These are phyloP conservation scores for Fusarium sp. DNA, from an alignment of 2,329 filamentous ascomycete species.

Conservation along the genomic window DNA sequence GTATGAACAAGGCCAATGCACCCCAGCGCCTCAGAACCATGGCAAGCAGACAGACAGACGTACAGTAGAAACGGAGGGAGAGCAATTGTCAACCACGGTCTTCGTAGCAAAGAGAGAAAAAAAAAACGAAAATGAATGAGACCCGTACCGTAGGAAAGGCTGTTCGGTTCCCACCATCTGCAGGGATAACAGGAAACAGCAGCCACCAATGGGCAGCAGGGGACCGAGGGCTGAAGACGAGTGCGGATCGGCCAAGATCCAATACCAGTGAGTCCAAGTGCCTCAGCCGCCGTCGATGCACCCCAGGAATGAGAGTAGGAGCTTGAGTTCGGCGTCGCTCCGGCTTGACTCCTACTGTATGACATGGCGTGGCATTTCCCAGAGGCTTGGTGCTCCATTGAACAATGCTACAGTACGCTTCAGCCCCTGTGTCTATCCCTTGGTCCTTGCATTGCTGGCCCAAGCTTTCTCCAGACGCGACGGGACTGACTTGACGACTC, in stretches of 20 bases:
- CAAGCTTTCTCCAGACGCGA: constrained; percentile 41
- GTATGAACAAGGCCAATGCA: constrained; percentile 6
- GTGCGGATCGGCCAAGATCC: constrained; percentile 23
- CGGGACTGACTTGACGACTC: constrained; percentile 19
- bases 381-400: constrained; percentile 27
- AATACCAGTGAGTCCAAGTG: constrained; percentile 19
- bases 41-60: not conserved
- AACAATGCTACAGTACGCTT: constrained; percentile 1
- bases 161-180: constrained; percentile 32
- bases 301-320: constrained; percentile 34
- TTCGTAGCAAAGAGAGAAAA: not conserved
- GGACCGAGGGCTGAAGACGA: constrained; percentile 25
- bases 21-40: constrained; percentile 6
- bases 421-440: constrained; percentile 33
- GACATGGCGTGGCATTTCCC: constrained; percentile 29
- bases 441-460: constrained; percentile 30
- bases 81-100: constrained; percentile 20
- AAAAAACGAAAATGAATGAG: constrained; percentile 11
- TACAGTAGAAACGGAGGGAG: constrained; percentile 6
- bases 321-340: constrained; percentile 31
- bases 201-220: constrained; percentile 27
- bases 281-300: constrained; percentile 30
- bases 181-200: constrained; percentile 33
- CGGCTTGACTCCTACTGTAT: constrained; percentile 16
- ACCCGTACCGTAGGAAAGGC: constrained; percentile 4